These are phyloP conservation scores for Alternaria brassicae DNA, from an alignment of 2,329 filamentous ascomycete genomes.

Conservation along the genomic window DNA sequence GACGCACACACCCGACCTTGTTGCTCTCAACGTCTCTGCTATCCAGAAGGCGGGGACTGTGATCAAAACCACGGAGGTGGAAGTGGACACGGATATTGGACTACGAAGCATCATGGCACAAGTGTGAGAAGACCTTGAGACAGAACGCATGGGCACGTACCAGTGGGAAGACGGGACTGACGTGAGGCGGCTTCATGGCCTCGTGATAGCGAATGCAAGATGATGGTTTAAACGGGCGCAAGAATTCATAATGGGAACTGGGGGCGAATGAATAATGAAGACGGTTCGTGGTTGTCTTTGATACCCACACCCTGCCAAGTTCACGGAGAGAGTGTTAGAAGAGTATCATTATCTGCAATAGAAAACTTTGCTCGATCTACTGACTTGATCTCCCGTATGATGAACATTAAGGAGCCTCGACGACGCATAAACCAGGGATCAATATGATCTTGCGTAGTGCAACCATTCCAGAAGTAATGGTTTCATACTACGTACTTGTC, in stretches of 20 bases:
- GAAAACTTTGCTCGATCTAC: neutral
- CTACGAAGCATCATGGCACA: conserved; percentile 40
- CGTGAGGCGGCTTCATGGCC: neutral
- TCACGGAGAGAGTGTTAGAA: neutral
- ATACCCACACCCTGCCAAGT: neutral
- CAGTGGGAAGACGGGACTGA: neutral
- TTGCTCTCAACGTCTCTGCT: conserved; percentile 6
- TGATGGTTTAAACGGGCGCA: neutral
- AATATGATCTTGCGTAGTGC: too few relatives aligned
- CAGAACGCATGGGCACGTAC: neutral
- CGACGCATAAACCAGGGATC: too few relatives aligned
- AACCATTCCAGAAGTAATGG: neutral
- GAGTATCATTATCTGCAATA: neutral
- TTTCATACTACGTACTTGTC: neutral
- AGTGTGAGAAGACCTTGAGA: conserved; percentile 18
- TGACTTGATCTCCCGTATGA: too few relatives aligned
- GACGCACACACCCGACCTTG: conserved; percentile 51
- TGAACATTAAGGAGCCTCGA: too few relatives aligned
- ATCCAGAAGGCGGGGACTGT: conserved; percentile 6
- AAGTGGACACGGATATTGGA: conserved; percentile 15
- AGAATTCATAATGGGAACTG: neutral
- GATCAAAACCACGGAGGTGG: neutral
- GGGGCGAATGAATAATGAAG: neutral
- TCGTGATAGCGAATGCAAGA: neutral
- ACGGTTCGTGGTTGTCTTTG: neutral